Percentiles rank a stretch among this genome's conserved stretches.
These are phyloP conservation scores for Trichophyton benhamiae DNA, from an alignment of 2,329 filamentous ascomycete species.

Conservation along the genomic window DNA sequence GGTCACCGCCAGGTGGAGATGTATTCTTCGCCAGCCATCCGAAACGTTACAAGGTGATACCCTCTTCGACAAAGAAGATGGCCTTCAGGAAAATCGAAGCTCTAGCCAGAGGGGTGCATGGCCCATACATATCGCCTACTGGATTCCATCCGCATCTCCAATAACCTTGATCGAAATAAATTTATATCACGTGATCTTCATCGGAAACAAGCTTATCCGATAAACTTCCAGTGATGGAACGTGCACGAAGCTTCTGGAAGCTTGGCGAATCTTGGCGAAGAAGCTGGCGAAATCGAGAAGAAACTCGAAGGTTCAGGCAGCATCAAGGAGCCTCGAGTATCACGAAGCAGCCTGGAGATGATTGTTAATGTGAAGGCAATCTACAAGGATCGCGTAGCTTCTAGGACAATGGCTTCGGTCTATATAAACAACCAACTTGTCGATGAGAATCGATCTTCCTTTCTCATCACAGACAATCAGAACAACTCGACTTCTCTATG, in stretches of 20 bases:
- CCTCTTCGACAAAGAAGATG: background rate
- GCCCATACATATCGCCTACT: too few relatives aligned
- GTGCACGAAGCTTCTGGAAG: background rate
- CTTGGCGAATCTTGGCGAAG: background rate
- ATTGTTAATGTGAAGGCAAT: background rate
- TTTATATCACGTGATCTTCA: background rate
- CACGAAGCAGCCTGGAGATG: background rate
- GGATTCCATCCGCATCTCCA: too few relatives aligned
- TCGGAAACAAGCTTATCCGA: background rate
- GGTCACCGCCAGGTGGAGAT: slow-evolving; percentile 69
- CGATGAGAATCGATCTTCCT: background rate
- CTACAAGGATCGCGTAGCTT: slow-evolving; percentile 4
- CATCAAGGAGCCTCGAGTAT: background rate
- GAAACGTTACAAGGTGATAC: slow-evolving; percentile 46
- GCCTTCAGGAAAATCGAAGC: background rate
- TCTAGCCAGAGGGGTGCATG: too few relatives aligned
- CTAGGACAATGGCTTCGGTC: slow-evolving; percentile 4
- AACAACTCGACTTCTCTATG: background rate
- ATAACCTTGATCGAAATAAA: too few relatives aligned
- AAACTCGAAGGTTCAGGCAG: background rate
- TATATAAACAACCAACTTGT: slow-evolving; percentile 10
- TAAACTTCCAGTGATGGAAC: background rate
- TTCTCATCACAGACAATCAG: slow-evolving; percentile 6
- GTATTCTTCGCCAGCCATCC: slow-evolving; percentile 69
- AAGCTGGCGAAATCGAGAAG: background rate